Percentiles rank a stretch among this genome's conserved stretches.
phyloP scores from a whole-genome alignment of 768 basidiomycete species.

The Russula sp. region DNA sequence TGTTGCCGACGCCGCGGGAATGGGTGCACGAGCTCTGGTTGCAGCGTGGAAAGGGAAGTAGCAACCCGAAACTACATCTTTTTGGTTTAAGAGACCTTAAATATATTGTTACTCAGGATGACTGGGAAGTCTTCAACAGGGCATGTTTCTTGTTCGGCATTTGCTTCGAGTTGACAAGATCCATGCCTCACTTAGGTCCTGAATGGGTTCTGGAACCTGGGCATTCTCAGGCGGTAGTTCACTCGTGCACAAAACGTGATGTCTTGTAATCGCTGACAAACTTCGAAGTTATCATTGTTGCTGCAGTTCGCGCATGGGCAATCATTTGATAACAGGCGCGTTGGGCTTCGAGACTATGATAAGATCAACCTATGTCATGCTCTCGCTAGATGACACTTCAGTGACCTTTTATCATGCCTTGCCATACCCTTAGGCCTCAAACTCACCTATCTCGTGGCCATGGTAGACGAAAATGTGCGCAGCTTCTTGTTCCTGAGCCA shows the following conservation, averaged over 20 bases:
- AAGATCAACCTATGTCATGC: not conserved
- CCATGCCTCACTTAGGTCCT: not conserved
- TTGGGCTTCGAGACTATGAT: not conserved
- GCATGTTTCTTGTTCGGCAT: not conserved
- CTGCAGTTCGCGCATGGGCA: not conserved
- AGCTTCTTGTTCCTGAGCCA: not conserved
- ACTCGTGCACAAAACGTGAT: not conserved
- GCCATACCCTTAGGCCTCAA: not conserved
- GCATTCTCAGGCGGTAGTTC: not conserved
- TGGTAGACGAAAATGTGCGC: not conserved
- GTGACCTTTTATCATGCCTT: not conserved
- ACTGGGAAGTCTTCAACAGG: not conserved
- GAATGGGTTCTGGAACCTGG: not conserved
- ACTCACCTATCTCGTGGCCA: not conserved
- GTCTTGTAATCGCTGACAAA: not conserved
- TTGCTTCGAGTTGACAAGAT: not conserved
- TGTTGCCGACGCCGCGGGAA: slow-evolving; percentile 64
- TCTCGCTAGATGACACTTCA: not conserved
- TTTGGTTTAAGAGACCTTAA: not conserved
- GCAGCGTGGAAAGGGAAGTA: slow-evolving; percentile 24
- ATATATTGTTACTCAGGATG: not conserved
- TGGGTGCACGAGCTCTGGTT: slow-evolving; percentile 60
- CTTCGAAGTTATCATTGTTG: not conserved
- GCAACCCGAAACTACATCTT: not conserved
- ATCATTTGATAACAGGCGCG: not conserved